phyloP scores from a whole-genome alignment of 2,329 filamentous ascomycete genomes.

The Fusarium papillatum region DNA sequence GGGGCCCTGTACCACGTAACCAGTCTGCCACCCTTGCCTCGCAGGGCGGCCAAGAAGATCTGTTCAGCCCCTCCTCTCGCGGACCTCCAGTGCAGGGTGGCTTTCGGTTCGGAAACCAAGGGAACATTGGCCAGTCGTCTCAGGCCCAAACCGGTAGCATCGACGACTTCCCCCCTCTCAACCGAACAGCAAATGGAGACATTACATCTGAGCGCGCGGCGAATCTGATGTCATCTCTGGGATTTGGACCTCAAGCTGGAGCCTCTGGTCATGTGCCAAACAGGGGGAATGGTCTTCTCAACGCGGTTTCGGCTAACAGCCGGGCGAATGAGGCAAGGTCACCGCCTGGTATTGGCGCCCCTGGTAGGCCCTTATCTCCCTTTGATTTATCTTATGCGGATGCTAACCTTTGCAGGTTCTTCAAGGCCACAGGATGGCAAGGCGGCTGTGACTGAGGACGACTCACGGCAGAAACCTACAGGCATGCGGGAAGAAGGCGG shows the following conservation, averaged over 20 bases:
- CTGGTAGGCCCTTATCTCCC: slow-evolving; percentile 45
- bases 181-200: slow-evolving; percentile 68
- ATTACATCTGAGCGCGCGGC: slow-evolving; percentile 68
- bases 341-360: slow-evolving; percentile 57
- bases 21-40: slow-evolving; percentile 64
- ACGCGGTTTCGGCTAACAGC: slow-evolving; percentile 72
- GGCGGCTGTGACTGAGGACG: slow-evolving; percentile 56
- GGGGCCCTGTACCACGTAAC: slow-evolving; percentile 64
- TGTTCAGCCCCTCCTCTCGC: slow-evolving; percentile 58
- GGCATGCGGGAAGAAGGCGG: slow-evolving; percentile 58
- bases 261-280: slow-evolving; percentile 53
- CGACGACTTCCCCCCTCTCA: slow-evolving; percentile 75
- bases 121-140: slow-evolving; percentile 55
- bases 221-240: slow-evolving; percentile 66
- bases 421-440: slow-evolving; percentile 61
- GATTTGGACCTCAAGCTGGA: slow-evolving; percentile 64
- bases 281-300: slow-evolving; percentile 73
- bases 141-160: slow-evolving; percentile 63
- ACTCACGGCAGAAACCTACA: slow-evolving; percentile 59
- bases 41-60: slow-evolving; percentile 63
- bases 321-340: slow-evolving; percentile 64
- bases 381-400: background rate
- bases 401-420: slow-evolving; percentile 44
- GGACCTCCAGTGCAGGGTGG: slow-evolving; percentile 57
- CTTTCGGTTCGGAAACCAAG: slow-evolving; percentile 68